Conservation (phyloP, 805 yeast species). For the Vanderwaltozyma verrucispora region DNA sequence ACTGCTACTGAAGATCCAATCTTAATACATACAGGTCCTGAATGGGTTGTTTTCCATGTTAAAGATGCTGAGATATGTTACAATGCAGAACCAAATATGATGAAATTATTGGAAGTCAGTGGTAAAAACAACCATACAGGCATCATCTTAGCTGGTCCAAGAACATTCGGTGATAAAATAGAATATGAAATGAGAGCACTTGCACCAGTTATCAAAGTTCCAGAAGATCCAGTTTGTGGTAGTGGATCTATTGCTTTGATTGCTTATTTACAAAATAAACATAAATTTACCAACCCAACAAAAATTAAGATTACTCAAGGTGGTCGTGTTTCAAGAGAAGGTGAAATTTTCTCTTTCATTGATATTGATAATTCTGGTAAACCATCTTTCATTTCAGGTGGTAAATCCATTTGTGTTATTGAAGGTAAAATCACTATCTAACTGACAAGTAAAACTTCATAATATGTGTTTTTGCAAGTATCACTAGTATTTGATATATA, state of each 20-base stretch:
- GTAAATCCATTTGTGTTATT: constrained; percentile 31
- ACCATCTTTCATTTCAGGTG: constrained; percentile 29
- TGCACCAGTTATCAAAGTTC: constrained; percentile 28
- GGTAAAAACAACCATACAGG: constrained; percentile 25
- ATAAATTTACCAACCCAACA: constrained; percentile 13
- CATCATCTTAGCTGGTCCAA: constrained; percentile 31
- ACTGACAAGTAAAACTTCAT: no score
- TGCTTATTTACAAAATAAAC: constrained; percentile 19
- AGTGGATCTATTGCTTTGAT: constrained; percentile 34
- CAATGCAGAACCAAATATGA: constrained; percentile 26
- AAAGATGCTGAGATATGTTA: constrained; percentile 26
- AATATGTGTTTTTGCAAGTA: no score
- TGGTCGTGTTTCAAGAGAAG: constrained; percentile 32
- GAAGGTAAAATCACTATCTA: constrained; percentile 24
- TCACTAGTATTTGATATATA: no score
- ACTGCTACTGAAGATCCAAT: constrained; percentile 17
- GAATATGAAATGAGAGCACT: constrained; percentile 37
- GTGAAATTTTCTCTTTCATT: constrained; percentile 24
- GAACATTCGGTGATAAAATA: constrained; percentile 6
- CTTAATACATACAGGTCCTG: constrained; percentile 36
- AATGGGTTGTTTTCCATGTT: constrained; percentile 34
- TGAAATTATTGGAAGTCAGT: constrained; percentile 14
- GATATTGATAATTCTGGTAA: constrained; percentile 5
- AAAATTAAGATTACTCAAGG: constrained; percentile 30
- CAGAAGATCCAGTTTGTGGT: constrained; percentile 50